Evolutionary conservation across 2,329 filamentous ascomycete genomes (phyloP).

Genomic region (Nothopassalora personata): DNA sequence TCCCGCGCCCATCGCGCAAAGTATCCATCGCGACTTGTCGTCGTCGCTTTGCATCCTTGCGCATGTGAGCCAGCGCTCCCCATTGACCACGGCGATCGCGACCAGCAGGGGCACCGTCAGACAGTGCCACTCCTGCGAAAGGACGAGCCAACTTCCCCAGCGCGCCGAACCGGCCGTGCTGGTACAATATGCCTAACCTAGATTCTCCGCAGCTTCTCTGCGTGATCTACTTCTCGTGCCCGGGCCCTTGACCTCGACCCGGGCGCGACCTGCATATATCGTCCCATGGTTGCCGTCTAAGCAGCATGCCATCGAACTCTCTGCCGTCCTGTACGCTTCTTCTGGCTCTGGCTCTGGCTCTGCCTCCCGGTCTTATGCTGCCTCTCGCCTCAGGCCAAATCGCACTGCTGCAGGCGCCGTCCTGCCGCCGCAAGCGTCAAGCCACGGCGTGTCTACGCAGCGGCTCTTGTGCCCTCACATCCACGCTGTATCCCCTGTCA

Average conservation of each 20-base stretch:
- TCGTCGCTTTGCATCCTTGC: not conserved
- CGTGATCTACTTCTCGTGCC: not conserved
- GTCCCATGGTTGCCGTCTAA: not conserved
- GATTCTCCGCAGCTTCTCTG: conserved; percentile 7
- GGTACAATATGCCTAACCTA: conserved; percentile 2
- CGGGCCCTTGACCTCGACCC: conserved; percentile 1
- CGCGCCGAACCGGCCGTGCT: conserved; percentile 7
- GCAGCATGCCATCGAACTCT: not conserved
- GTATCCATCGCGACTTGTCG: not conserved
- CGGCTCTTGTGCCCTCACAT: conserved; percentile 11
- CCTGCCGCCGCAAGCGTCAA: conserved; percentile 24
- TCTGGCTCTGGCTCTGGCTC: not conserved
- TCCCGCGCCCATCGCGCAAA: not conserved
- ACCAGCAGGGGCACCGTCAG: conserved; percentile 1
- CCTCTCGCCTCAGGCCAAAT: not conserved
- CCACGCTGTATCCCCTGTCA: conserved; percentile 4
- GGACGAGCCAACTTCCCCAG: conserved; percentile 3
- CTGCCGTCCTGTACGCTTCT: conserved; percentile 1
- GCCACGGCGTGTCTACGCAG: conserved; percentile 23
- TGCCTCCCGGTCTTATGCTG: not conserved
- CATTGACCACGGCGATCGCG: conserved; percentile 4
- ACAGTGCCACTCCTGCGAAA: conserved; percentile 2
- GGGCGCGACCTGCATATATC: conserved; percentile 8
- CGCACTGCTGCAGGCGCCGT: conserved; percentile 7
- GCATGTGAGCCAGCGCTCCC: not conserved